Evolutionary conservation across 2,329 filamentous ascomycete species (phyloP).

Genomic region (Aspergillus sp.): DNA sequence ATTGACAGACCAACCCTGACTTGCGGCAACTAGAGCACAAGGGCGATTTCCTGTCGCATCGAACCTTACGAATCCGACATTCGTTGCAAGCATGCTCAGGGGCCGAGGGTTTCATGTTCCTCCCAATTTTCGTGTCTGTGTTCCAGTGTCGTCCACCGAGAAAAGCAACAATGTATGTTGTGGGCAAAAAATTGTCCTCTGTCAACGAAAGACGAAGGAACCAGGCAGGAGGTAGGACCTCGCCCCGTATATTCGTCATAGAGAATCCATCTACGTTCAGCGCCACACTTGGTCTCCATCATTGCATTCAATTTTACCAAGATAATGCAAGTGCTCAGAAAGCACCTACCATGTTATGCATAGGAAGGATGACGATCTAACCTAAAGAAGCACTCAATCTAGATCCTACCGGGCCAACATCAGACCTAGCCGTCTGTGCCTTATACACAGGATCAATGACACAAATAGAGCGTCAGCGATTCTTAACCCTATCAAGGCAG

Average conservation of each 20-base stretch:
- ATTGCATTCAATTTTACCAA: too few species aligned
- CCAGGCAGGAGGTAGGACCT: neutral
- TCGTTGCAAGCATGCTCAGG: neutral
- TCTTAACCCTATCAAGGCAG: neutral
- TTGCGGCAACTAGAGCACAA: neutral
- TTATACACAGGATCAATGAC: neutral
- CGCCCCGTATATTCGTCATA: neutral
- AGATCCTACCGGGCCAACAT: neutral
- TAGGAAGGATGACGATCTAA: neutral
- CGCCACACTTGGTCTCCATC: neutral
- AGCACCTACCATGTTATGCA: neutral
- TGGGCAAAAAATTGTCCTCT: neutral
- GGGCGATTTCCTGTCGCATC: conserved; percentile 1
- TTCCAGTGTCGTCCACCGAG: neutral
- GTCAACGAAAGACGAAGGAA: neutral
- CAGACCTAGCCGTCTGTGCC: neutral
- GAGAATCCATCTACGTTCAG: neutral
- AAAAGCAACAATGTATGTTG: neutral
- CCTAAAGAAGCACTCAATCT: neutral
- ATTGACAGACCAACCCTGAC: neutral
- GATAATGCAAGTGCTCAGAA: neutral
- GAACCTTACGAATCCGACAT: conserved; percentile 5
- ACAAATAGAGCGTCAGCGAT: neutral
- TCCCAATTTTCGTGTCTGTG: neutral
- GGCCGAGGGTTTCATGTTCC: neutral